Conservation (phyloP, 331 rosid species). For the Quercus phellos region DNA sequence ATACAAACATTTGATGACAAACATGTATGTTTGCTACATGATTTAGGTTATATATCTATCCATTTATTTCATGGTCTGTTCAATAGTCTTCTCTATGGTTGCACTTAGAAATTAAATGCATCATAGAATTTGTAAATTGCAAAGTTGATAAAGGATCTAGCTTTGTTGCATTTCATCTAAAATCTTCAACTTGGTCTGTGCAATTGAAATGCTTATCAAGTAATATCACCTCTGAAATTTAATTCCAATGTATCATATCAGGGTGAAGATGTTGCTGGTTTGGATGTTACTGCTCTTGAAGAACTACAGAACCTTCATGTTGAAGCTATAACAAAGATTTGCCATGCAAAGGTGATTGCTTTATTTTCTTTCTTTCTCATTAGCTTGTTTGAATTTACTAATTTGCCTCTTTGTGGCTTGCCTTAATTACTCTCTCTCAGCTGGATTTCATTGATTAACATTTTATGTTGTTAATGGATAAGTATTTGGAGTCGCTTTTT, state of each 20-base stretch:
- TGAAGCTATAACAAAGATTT: constrained; percentile 70
- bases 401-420: too few relatives aligned
- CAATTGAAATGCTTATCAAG: background rate
- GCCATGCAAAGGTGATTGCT: constrained; percentile 63
- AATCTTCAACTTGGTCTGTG: background rate
- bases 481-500: too few relatives aligned
- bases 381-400: background rate
- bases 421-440: too few relatives aligned
- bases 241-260: constrained; percentile 11
- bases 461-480: too few relatives aligned
- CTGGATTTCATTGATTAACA: too few relatives aligned
- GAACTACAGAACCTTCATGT: constrained; percentile 74
- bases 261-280: constrained; percentile 60
- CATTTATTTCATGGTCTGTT: background rate
- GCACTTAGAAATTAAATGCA: background rate
- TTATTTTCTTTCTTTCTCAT: background rate
- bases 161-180: background rate
- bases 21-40: background rate
- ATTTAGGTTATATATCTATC: background rate
- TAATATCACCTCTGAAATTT: constrained; percentile 1
- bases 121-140: background rate
- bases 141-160: background rate
- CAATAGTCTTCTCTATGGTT: background rate
- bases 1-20: background rate
- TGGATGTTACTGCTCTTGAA: constrained; percentile 58